A percentile compares a stretch with the other conserved stretches of the same genome.
These are phyloP conservation scores for Trichosporon sp. DNA, from an alignment of 1,284 basidiomycete genomes.

Conservation along the genomic window DNA sequence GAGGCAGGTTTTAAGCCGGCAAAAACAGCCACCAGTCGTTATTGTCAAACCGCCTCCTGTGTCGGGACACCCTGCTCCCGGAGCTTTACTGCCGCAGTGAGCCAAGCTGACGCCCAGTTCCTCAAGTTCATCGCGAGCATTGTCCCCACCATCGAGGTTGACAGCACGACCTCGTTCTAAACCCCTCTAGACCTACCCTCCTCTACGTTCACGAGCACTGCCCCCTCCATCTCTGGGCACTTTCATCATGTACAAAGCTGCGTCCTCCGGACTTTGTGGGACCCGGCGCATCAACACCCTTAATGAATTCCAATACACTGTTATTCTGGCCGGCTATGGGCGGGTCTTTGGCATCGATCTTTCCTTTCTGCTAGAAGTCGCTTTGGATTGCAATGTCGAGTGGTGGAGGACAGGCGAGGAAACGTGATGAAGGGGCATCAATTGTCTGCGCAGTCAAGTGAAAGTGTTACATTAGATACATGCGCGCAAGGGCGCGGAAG, in stretches of 20 bases:
- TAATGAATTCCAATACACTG: background rate
- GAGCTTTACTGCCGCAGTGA: too few species aligned
- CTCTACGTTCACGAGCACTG: background rate
- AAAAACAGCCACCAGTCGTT: too few species aligned
- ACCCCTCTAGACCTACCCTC: background rate
- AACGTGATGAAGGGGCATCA: too few species aligned
- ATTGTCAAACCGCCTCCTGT: too few species aligned
- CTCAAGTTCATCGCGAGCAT: slow-evolving; percentile 87
- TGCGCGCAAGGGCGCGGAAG: background rate
- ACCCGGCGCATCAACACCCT: background rate
- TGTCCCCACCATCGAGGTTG: slow-evolving; percentile 79
- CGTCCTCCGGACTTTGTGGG: background rate
- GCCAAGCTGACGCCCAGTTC: slow-evolving; percentile 60
- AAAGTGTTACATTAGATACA: background rate
- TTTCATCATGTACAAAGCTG: background rate
- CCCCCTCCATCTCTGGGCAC: too few species aligned
- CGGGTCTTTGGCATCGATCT: too few species aligned
- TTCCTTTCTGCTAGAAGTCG: too few species aligned
- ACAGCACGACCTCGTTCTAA: slow-evolving; percentile 37
- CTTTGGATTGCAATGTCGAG: too few species aligned
- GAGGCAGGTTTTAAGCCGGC: too few species aligned
- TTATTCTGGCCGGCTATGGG: background rate
- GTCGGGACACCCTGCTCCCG: too few species aligned
- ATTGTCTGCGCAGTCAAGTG: background rate
- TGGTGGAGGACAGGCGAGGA: too few species aligned